Conservation (phyloP, 2,329 filamentous ascomycete species). For the Ophiostoma quercus region DNA sequence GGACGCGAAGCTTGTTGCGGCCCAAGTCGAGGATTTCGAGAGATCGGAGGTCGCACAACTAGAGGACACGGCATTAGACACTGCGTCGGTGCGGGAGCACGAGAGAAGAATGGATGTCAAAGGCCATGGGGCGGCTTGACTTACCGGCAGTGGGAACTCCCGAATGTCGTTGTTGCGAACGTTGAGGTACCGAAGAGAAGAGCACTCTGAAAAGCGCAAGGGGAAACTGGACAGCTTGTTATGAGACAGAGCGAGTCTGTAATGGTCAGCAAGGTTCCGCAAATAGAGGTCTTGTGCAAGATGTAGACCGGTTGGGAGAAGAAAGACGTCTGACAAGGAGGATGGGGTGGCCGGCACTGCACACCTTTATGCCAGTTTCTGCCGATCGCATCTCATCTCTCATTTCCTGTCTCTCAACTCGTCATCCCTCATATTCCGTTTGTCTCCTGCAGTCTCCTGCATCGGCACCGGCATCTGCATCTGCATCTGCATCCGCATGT, state of each 20-base stretch:
- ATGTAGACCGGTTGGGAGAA: neutral
- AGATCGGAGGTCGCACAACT: slow-evolving; percentile 81
- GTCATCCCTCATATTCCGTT: neutral
- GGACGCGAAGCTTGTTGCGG: slow-evolving; percentile 71
- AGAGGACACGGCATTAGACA: slow-evolving; percentile 22
- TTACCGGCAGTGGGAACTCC: slow-evolving; percentile 55
- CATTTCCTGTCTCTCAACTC: neutral
- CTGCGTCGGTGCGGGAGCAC: slow-evolving; percentile 18
- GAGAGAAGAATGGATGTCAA: slow-evolving; percentile 16
- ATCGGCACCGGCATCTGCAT: neutral
- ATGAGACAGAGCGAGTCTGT: slow-evolving; percentile 73
- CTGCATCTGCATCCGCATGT: neutral
- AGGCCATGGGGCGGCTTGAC: slow-evolving; percentile 23
- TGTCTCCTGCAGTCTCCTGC: neutral
- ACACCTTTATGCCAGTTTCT: neutral
- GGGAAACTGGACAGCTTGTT: slow-evolving; percentile 69
- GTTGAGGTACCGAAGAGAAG: slow-evolving; percentile 72
- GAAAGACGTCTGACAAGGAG: neutral
- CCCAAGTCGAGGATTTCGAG: slow-evolving; percentile 92
- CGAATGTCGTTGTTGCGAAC: slow-evolving; percentile 69
- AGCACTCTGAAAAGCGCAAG: slow-evolving; percentile 66
- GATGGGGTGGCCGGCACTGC: neutral
- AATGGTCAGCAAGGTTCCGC: neutral
- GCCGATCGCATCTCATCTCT: neutral
- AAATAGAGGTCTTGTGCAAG: neutral